phyloP scores from a whole-genome alignment of 1,284 basidiomycete genomes.

The Malassezia sympodialis region DNA sequence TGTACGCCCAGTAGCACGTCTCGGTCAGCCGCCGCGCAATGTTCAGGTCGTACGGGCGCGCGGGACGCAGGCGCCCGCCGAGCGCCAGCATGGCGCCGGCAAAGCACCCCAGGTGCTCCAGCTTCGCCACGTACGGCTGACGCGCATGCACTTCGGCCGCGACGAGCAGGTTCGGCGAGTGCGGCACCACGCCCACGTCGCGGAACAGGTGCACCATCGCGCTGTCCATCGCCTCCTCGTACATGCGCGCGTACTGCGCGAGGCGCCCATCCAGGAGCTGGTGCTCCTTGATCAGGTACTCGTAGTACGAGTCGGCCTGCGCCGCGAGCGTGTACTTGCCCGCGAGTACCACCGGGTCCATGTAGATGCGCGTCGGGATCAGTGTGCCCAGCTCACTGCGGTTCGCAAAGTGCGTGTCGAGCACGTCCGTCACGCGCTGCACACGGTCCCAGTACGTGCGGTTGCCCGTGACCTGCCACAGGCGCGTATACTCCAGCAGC shows the following conservation, averaged over 20 bases:
- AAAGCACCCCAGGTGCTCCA: slow-evolving; percentile 53
- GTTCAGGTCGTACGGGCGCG: slow-evolving; percentile 49
- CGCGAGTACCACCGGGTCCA: slow-evolving; percentile 31
- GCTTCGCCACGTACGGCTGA: slow-evolving; percentile 21
- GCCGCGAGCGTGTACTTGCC: slow-evolving; percentile 51
- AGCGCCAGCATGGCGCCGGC: slow-evolving; percentile 55
- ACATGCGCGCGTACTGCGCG: slow-evolving; percentile 52
- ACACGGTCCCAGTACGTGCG: slow-evolving; percentile 53
- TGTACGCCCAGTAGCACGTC: slow-evolving; percentile 53
- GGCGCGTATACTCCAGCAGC: slow-evolving; percentile 53
- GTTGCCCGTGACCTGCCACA: slow-evolving; percentile 53
- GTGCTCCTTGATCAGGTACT: slow-evolving; percentile 55
- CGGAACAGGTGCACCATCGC: slow-evolving; percentile 50
- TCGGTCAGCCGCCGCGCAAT: slow-evolving; percentile 50
- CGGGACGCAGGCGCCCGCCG: slow-evolving; percentile 51
- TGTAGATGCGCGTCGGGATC: slow-evolving; percentile 47
- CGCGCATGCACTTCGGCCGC: slow-evolving; percentile 26
- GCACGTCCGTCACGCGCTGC: slow-evolving; percentile 52
- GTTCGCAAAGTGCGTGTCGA: slow-evolving; percentile 50
- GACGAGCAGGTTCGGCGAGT: slow-evolving; percentile 45
- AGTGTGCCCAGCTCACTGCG: slow-evolving; percentile 40
- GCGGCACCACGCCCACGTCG: slow-evolving; percentile 50
- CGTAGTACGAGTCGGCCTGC: slow-evolving; percentile 52
- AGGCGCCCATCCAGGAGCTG: slow-evolving; percentile 51
- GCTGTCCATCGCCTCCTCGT: slow-evolving; percentile 50